Percentiles rank a stretch among this genome's conserved stretches.
phyloP scores from a whole-genome alignment of 306 rosid species.

The Cucumis cinereus region DNA sequence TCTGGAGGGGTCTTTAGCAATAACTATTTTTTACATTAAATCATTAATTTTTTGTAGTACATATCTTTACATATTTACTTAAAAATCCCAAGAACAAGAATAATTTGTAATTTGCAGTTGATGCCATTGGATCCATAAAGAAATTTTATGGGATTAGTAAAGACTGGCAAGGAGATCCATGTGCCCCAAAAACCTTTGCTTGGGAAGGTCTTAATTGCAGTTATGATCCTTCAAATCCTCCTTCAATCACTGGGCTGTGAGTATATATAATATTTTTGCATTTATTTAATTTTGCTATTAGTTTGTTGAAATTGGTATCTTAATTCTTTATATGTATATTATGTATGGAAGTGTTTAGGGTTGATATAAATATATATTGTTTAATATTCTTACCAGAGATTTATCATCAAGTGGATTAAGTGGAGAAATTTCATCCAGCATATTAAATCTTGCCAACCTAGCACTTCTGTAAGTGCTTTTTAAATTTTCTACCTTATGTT shows the following conservation, averaged over 20 bases:
- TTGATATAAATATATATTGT: background rate
- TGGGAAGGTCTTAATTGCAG: conserved; percentile 30
- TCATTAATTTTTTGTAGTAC: too few species aligned
- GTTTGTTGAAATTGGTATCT: background rate
- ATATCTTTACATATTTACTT: background rate
- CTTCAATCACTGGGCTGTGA: conserved; percentile 36
- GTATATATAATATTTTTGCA: background rate
- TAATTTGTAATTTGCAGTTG: conserved; percentile 6
- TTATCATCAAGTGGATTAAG: background rate
- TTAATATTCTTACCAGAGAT: background rate
- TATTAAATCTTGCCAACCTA: background rate
- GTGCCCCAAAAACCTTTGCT: conserved; percentile 12
- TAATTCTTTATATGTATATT: background rate
- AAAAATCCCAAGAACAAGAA: background rate
- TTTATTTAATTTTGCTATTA: background rate
- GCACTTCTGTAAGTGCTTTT: background rate
- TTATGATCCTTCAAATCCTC: conserved; percentile 10
- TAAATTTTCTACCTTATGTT: too few species aligned
- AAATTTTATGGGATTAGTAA: conserved; percentile 6
- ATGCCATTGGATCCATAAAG: conserved; percentile 21
- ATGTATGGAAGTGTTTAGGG: background rate
- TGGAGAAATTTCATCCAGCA: conserved; percentile 1
- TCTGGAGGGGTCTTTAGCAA: too few species aligned
- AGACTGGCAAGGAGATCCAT: conserved; percentile 40
- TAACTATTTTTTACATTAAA: too few species aligned